These are phyloP conservation scores for Serendipita indica DNA, from an alignment of 768 basidiomycete genomes.

Conservation along the genomic window DNA sequence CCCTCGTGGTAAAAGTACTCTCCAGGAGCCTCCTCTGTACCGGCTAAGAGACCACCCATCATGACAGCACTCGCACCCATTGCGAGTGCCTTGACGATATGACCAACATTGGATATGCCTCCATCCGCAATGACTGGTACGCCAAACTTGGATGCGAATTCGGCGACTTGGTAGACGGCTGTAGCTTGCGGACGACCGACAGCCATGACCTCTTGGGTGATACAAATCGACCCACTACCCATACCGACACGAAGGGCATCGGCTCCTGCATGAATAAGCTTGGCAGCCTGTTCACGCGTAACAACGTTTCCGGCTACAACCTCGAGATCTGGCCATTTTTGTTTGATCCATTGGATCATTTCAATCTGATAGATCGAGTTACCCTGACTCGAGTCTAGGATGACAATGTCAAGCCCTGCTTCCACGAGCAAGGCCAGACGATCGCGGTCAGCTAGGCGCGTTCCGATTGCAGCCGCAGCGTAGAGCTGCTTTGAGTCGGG, in stretches of 20 bases:
- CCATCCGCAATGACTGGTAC: constrained; percentile 96
- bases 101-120: constrained; percentile 88
- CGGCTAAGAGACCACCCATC: constrained; percentile 96
- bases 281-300: constrained; percentile 92
- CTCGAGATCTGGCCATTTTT: constrained; percentile 69
- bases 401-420: constrained; percentile 87
- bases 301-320: constrained; percentile 97
- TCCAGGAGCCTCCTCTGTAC: constrained; percentile 92
- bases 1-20: constrained; percentile 99
- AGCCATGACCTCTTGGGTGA: constrained; percentile 99
- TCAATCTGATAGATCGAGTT: constrained; percentile 89
- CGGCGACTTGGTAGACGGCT: constrained; percentile 91
- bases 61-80: constrained; percentile 93
- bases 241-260: constrained; percentile 94
- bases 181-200: constrained; percentile 96
- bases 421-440: constrained; percentile 76
- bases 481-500: constrained; percentile 88
- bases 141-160: constrained; percentile 86
- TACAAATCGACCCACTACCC: constrained; percentile 98
- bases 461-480: constrained; percentile 91
- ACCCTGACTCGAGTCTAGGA: constrained; percentile 93
- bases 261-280: constrained; percentile 83
- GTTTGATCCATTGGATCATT: constrained; percentile 89
- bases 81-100: constrained; percentile 91
- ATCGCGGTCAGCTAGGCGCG: constrained; percentile 73